Conservation (phyloP, 2,329 filamentous ascomycete genomes). For the Penicillium sp. region DNA sequence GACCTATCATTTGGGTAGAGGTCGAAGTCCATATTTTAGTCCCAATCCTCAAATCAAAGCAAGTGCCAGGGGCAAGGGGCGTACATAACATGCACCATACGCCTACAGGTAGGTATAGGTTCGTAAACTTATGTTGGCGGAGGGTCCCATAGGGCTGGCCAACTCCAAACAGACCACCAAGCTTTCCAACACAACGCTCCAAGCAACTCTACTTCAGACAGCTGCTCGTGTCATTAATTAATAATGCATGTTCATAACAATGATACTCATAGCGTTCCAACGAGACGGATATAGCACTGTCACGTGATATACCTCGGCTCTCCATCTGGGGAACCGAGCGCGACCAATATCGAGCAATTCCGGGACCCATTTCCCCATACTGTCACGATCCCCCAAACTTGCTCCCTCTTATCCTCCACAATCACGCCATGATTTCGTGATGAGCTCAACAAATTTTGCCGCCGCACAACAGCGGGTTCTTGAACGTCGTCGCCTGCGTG, state of each 20-base stretch:
- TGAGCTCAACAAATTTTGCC: constrained; percentile 70
- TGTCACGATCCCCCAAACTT: neutral
- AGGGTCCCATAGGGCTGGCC: neutral
- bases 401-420: neutral
- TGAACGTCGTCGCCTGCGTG: constrained; percentile 74
- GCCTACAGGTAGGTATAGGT: neutral
- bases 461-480: constrained; percentile 85
- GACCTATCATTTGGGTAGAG: neutral
- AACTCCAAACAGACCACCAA: neutral
- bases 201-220: neutral
- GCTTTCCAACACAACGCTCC: neutral
- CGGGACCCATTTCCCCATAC: constrained; percentile 6
- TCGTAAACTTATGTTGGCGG: neutral
- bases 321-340: constrained; percentile 20
- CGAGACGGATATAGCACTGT: neutral
- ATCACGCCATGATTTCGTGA: constrained; percentile 41
- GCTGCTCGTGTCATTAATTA: no score
- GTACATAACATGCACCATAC: no score
- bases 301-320: constrained; percentile 25
- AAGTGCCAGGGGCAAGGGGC: no score
- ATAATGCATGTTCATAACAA: neutral
- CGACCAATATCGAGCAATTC: constrained; percentile 6
- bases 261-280: neutral
- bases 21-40: neutral
- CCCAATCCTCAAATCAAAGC: neutral